Evolutionary conservation across 805 yeast genomes (phyloP).

Genomic region (Candida ulmi): DNA sequence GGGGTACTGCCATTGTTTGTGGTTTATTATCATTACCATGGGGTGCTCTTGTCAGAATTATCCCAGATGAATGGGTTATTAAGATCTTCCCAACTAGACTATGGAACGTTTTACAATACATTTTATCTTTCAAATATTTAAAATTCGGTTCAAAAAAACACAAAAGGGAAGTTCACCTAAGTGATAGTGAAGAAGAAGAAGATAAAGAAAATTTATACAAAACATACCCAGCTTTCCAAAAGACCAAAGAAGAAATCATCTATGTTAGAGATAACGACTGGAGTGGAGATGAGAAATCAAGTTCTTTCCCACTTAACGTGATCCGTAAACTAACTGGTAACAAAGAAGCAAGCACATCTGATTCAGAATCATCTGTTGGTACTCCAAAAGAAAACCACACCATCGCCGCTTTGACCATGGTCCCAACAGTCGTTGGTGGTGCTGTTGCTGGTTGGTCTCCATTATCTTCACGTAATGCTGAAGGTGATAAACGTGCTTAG

Average conservation of each 20-base stretch:
- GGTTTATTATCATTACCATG: slow-evolving; percentile 79
- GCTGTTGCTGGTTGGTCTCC: slow-evolving; percentile 51
- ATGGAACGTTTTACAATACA: slow-evolving; percentile 11
- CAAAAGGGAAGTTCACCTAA: not conserved
- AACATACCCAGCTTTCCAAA: slow-evolving; percentile 27
- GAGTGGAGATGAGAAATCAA: slow-evolving; percentile 4
- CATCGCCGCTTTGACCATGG: slow-evolving; percentile 42
- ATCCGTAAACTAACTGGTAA: slow-evolving; percentile 20
- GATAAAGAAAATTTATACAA: slow-evolving; percentile 17
- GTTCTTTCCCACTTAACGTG: slow-evolving; percentile 16
- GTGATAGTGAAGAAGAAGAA: slow-evolving; percentile 9
- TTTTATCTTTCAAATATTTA: slow-evolving; percentile 16
- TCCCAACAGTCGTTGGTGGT: slow-evolving; percentile 51
- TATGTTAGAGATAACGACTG: slow-evolving; percentile 18
- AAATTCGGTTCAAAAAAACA: slow-evolving; percentile 6
- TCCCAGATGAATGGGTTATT: slow-evolving; percentile 77
- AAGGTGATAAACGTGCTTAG: too few species aligned
- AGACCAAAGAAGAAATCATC: slow-evolving; percentile 26
- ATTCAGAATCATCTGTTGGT: slow-evolving; percentile 11
- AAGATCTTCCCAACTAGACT: slow-evolving; percentile 56
- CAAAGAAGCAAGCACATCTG: slow-evolving; percentile 8
- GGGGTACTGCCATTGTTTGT: slow-evolving; percentile 83
- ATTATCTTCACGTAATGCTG: not conserved
- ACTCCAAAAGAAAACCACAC: slow-evolving; percentile 17
- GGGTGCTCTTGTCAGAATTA: slow-evolving; percentile 68